Percentiles rank a stretch among this genome's conserved stretches.
Evolutionary conservation across 1,139 yeast genomes (phyloP).

Genomic region (Magnusiomyces suaveolens): DNA sequence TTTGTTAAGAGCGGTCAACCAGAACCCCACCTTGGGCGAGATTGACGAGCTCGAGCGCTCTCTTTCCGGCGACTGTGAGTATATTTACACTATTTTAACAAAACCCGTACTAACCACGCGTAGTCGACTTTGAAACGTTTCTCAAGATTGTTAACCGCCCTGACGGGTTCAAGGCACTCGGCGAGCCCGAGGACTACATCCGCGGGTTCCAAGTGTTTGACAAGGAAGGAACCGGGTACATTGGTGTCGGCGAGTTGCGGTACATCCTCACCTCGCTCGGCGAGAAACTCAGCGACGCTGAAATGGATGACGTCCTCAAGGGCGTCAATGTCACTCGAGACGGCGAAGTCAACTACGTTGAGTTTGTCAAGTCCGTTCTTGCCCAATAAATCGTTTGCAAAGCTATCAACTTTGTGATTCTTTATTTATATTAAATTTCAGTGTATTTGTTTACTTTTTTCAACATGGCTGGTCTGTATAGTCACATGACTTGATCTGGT

Average conservation of each 20-base stretch:
- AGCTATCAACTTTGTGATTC: background rate
- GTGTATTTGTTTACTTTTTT: background rate
- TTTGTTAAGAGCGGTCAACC: constrained; percentile 91
- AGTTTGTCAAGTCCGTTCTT: constrained; percentile 85
- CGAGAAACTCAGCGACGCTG: constrained; percentile 89
- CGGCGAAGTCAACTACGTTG: constrained; percentile 87
- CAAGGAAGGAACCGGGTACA: constrained; percentile 95
- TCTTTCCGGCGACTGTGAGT: constrained; percentile 31
- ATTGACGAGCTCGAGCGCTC: constrained; percentile 59
- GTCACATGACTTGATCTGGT: background rate
- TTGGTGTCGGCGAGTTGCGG: constrained; percentile 90
- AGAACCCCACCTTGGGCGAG: constrained; percentile 92
- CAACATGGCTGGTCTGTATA: background rate
- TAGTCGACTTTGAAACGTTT: constrained; percentile 63
- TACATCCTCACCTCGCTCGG: constrained; percentile 96
- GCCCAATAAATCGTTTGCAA: constrained; percentile 48
- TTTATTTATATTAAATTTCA: background rate
- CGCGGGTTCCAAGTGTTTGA: constrained; percentile 97
- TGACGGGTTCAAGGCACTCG: constrained; percentile 80
- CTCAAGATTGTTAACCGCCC: constrained; percentile 74
- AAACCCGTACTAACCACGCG: background rate
- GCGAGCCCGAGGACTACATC: constrained; percentile 93
- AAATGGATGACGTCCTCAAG: constrained; percentile 91
- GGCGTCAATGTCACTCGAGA: constrained; percentile 77
- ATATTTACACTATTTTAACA: background rate